phyloP scores from a whole-genome alignment of 345 rosid genomes.

The Melaleuca quinquenervia region DNA sequence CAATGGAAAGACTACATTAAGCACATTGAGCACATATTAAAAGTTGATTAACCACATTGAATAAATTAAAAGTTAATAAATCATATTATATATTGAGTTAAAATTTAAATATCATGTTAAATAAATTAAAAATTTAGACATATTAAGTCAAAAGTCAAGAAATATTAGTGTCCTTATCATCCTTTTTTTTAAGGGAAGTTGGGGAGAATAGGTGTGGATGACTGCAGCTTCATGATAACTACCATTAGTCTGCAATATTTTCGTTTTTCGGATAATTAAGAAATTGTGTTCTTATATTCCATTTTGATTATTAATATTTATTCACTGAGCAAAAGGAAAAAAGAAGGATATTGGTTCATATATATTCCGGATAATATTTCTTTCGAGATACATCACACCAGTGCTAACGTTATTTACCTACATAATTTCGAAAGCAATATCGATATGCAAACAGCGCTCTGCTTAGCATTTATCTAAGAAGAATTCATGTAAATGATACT shows the following conservation, averaged over 20 bases:
- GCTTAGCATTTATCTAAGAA: too few species aligned
- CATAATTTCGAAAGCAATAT: too few species aligned
- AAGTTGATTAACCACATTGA: too few species aligned
- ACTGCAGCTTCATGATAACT: neutral
- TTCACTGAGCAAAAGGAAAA: neutral
- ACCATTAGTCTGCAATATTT: neutral
- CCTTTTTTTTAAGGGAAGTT: neutral
- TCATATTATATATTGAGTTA: too few species aligned
- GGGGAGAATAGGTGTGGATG: neutral
- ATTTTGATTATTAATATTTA: neutral
- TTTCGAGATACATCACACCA: neutral
- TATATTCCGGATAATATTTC: neutral
- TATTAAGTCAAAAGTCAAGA: neutral
- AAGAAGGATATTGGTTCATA: neutral
- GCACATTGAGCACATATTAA: too few species aligned
- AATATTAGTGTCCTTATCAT: neutral
- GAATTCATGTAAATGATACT: too few species aligned
- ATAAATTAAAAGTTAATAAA: too few species aligned
- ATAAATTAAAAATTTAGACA: neutral
- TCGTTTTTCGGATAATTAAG: neutral
- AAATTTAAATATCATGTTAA: neutral
- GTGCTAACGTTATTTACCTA: neutral
- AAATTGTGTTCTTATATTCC: neutral
- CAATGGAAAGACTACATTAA: too few species aligned
- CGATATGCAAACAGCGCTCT: too few species aligned